These are phyloP conservation scores for Penicillium thymicola DNA, from an alignment of 2,329 filamentous ascomycete species.

Conservation along the genomic window DNA sequence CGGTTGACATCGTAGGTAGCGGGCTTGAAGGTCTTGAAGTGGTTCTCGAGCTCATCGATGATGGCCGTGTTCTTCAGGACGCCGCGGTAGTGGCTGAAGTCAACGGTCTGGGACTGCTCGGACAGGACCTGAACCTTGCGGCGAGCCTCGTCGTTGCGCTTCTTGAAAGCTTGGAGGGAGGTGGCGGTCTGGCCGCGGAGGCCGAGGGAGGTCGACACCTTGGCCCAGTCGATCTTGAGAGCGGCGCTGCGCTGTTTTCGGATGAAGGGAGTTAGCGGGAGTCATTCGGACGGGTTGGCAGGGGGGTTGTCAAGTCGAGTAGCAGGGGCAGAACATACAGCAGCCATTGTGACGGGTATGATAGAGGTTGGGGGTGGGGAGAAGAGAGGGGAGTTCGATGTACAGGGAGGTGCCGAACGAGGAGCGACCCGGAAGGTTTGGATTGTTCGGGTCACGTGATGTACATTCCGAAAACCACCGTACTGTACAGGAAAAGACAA, in stretches of 20 bases:
- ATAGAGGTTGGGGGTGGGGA: constrained; percentile 27
- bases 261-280: constrained; percentile 26
- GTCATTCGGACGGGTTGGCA: neutral
- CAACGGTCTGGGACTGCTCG: constrained; percentile 80
- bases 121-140: constrained; percentile 83
- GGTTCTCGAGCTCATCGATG: constrained; percentile 95
- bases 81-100: constrained; percentile 90
- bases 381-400: constrained; percentile 32
- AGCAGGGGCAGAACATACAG: constrained; percentile 31
- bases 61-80: constrained; percentile 94
- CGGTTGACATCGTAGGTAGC: constrained; percentile 85
- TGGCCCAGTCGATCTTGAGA: constrained; percentile 98
- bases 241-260: constrained; percentile 81
- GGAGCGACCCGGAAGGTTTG: constrained; percentile 42
- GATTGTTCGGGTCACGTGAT: constrained; percentile 35
- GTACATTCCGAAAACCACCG: constrained; percentile 12
- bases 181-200: constrained; percentile 91
- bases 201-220: constrained; percentile 89
- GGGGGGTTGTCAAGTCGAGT: neutral
- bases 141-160: constrained; percentile 98
- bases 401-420: constrained; percentile 36
- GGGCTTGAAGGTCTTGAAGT: constrained; percentile 88
- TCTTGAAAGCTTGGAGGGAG: constrained; percentile 95
- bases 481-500: neutral
- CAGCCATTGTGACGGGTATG: constrained; percentile 41